A percentile compares a stretch with the other conserved stretches of the same genome.
These are phyloP conservation scores for Boletus rubroflammeus DNA, from an alignment of 768 basidiomycete species.

Conservation along the genomic window DNA sequence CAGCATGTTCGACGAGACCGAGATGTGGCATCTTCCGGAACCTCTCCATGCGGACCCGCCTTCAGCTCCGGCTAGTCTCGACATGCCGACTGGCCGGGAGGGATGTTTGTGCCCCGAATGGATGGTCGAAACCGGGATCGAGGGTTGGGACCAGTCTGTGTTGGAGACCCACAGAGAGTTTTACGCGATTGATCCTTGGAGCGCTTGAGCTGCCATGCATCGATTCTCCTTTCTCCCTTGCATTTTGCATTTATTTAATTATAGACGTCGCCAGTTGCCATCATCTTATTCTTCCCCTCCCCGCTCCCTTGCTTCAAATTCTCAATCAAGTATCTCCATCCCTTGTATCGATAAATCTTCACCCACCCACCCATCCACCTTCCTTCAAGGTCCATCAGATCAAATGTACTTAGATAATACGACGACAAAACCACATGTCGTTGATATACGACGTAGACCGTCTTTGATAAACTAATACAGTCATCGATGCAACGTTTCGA, in stretches of 20 bases:
- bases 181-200: not conserved
- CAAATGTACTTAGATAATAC: not conserved
- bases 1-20: not conserved
- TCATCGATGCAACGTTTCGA: too few species aligned
- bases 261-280: too few species aligned
- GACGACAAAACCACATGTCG: too few species aligned
- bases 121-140: constrained; percentile 12
- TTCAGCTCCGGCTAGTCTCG: not conserved
- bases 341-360: not conserved
- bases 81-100: not conserved
- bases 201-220: not conserved
- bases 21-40: not conserved
- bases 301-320: not conserved
- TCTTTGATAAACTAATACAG: not conserved
- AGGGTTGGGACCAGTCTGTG: constrained; percentile 10
- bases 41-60: not conserved
- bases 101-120: constrained; percentile 16
- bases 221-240: not conserved
- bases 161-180: not conserved
- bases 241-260: not conserved
- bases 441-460: not conserved
- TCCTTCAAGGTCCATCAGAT: not conserved
- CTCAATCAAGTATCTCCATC: not conserved
- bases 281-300: too few species aligned
- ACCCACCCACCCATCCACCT: not conserved